Conservation (phyloP, 2,329 filamentous ascomycete genomes). For the Colletotrichum cuscutae region DNA sequence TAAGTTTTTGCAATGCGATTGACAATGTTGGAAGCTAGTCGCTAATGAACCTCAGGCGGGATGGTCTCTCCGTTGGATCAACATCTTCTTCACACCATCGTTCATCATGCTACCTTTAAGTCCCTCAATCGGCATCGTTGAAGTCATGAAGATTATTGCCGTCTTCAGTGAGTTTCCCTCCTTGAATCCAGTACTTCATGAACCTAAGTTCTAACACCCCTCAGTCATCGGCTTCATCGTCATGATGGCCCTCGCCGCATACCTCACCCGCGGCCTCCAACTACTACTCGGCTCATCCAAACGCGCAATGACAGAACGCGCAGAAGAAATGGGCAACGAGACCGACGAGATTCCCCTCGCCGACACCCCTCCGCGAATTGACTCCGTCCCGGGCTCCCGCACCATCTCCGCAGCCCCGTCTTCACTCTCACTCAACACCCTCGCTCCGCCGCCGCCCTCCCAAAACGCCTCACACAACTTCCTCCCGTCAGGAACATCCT, state of each 20-base stretch:
- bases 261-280: slow-evolving; percentile 64
- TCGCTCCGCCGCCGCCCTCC: slow-evolving; percentile 32
- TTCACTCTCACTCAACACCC: slow-evolving; percentile 34
- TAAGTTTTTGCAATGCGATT: slow-evolving; percentile 41
- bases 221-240: slow-evolving; percentile 65
- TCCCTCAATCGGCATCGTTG: slow-evolving; percentile 60
- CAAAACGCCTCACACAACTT: slow-evolving; percentile 38
- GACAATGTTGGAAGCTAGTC: rapidly evolving
- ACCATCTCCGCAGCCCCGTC: slow-evolving; percentile 35
- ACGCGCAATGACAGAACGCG: slow-evolving; percentile 59
- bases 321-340: slow-evolving; percentile 59
- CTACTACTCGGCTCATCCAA: slow-evolving; percentile 62
- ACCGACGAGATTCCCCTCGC: slow-evolving; percentile 60
- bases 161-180: slow-evolving; percentile 60
- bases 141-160: slow-evolving; percentile 68
- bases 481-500: slow-evolving; percentile 35
- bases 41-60: slow-evolving; percentile 54
- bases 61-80: slow-evolving; percentile 69
- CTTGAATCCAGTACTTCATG: rapidly evolving
- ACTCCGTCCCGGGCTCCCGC: slow-evolving; percentile 37
- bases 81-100: slow-evolving; percentile 67
- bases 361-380: slow-evolving; percentile 20
- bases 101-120: slow-evolving; percentile 70
- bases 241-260: slow-evolving; percentile 63
- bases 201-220: background rate